Evolutionary conservation across 2,329 filamentous ascomycete genomes (phyloP), one percentile per base, ranked within the genome.

Genomic region (Pseudocercospora macadamiae): DNA sequence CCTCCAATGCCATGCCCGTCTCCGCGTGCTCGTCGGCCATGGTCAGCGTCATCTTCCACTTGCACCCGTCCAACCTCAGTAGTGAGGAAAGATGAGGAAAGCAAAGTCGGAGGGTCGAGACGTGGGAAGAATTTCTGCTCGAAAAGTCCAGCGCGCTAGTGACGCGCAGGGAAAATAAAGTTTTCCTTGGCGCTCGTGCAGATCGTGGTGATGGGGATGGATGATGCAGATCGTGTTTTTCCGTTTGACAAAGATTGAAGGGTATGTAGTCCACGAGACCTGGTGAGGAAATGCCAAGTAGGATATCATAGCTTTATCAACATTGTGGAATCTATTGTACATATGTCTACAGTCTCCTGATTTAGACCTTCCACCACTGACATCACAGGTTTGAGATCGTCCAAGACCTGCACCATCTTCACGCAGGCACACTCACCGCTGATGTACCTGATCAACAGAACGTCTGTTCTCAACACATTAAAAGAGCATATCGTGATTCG

Each of bases 1-100:
- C 88, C 82, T 99, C 93, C 67, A 99, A 89, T 75, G 89, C 89
- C 79, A 96, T 84, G 48, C 55, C 55, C 57, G 64, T 66, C 59
- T 66, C 62, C 56, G 61, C 65, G 64, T 66, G 65, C 59, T 49
- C 58, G 48, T 63, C 64, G 34, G 64, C 63, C 69, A 70, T 71
- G 39, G 62, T 61, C 51, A 55, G 57, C 56, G 54, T 55, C 53
- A 47, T 49, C 60, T 54, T 59, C 62, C 54, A 51, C 49, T 53
- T 32, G 28, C 28, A 7, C 28, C 28, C 28, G 28, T 19, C 21
- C 8, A 48, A 4, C 16, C 18, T 12, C 49, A 32, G 7, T 3
- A 21, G 10, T 37, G 49, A 48, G 16, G 44, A 19, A 32, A 32
- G 28, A 32, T 32, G 28, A 12, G 28, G 12, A 12, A 32, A 32